phyloP scores from a whole-genome alignment of 1,139 yeast genomes.

The Kodamaea anthophila region DNA sequence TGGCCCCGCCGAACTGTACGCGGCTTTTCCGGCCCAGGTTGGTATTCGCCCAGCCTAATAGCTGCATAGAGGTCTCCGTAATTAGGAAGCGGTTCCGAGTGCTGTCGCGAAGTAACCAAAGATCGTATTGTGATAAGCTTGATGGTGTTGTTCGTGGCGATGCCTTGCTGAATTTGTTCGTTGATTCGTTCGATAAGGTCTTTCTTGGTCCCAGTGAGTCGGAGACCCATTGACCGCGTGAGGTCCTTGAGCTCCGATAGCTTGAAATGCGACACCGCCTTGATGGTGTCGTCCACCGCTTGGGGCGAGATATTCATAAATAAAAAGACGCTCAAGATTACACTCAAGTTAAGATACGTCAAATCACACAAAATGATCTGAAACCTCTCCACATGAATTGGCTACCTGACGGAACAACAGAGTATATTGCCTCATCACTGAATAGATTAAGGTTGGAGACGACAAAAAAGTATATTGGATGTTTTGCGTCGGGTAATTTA shows the following conservation, averaged over 20 bases:
- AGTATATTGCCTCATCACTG: no score
- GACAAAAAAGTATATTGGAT: no score
- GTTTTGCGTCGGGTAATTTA: no score
- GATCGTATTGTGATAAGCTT: constrained; percentile 39
- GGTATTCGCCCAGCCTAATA: constrained; percentile 11
- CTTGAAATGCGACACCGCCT: constrained; percentile 11
- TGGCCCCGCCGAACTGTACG: constrained; percentile 6
- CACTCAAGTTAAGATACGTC: no score
- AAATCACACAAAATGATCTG: no score
- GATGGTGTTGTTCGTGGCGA: constrained; percentile 29
- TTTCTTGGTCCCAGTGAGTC: constrained; percentile 45
- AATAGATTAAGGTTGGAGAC: no score
- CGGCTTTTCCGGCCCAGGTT: constrained; percentile 1
- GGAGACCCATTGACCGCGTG: constrained; percentile 34
- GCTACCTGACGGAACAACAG: no score
- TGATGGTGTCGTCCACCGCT: constrained; percentile 10
- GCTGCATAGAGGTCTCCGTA: constrained; percentile 26
- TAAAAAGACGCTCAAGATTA: no score
- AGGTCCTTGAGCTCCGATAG: constrained; percentile 16
- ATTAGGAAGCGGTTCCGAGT: constrained; percentile 31
- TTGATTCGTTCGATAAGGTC: constrained; percentile 44
- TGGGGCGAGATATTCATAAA: constrained; percentile 1
- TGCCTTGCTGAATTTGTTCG: constrained; percentile 31
- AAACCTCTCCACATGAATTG: no score
- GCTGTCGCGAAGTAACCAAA: constrained; percentile 32